Base-by-base conservation (phyloP, 2,329 filamentous ascomycete species). In the Colletotrichum sp. region DNA sequence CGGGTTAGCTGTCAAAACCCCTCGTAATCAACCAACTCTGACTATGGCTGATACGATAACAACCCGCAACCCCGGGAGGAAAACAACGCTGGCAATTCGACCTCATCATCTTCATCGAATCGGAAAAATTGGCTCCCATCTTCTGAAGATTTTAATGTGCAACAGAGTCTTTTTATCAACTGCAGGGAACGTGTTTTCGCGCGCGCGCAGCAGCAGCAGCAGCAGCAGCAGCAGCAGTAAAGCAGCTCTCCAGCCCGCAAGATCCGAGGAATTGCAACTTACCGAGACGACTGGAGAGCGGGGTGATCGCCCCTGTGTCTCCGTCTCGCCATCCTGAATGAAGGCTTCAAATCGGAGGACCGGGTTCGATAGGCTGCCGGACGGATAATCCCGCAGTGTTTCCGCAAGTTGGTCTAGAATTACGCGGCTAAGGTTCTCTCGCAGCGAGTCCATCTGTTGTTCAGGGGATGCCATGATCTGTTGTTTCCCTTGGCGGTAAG, bases 301-400 rank as follows among this genome's bases (percentile, higher is more conserved):
- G 70, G 73, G 73, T 68, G 70, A 65, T 67, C 71, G 68, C 57
- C 72, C 72, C 72, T 65, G 75, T 27, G 60, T 39, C 44, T 66
- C 68, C 13, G 72, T 70, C 52, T 77, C 70, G 39, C 76, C 76
- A 30, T 77, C 76, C 59, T 77, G 76, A 30, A 77, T 76, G 36
- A 77, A 77, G 19, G 76, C 76, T 55, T 77, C 76, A 28, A 77
- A 76, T 44, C 76, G 74, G 19, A 77, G 67, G 25, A 77, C 76
- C 6, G 76, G 76, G 60, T 77, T 77, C 34, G 68, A 44, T n/a
- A 77, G 71, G 63, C 66, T 77, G 13, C 74, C 74, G 32, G 76
- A 71, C 13, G 74, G 71, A 76, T 76, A 77, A 71, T 77, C 74
- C 67, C 72, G 67, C 57, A 77, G 32, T 5, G 76, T 74, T 68